Conservation (phyloP, 371 early-diverging fungal species). For the Basidiobolus meristosporus region DNA sequence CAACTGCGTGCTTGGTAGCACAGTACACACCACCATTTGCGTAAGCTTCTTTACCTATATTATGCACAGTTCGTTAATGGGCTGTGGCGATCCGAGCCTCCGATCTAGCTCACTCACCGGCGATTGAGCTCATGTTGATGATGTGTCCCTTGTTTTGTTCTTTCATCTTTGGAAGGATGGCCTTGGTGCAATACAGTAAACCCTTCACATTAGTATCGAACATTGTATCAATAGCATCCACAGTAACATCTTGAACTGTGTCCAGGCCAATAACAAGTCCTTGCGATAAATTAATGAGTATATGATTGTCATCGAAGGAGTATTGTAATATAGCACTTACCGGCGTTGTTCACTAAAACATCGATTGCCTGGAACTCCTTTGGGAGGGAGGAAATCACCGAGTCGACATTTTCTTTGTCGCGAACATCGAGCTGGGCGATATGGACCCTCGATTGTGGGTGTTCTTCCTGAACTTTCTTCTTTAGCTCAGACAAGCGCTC, state of each 20-base stretch:
- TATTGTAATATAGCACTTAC: too few species aligned
- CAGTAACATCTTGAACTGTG: slow-evolving; percentile 33
- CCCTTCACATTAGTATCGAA: slow-evolving; percentile 86
- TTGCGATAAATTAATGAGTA: too few species aligned
- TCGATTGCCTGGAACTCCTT: slow-evolving; percentile 36
- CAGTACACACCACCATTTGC: slow-evolving; percentile 75
- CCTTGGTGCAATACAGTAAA: slow-evolving; percentile 53
- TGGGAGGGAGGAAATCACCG: slow-evolving; percentile 29
- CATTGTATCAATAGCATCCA: slow-evolving; percentile 55
- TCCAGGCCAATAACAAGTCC: slow-evolving; percentile 74
- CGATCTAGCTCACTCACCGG: slow-evolving; percentile 9
- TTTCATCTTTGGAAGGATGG: slow-evolving; percentile 67
- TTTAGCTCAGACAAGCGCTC: slow-evolving; percentile 44
- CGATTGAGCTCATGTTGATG: slow-evolving; percentile 75
- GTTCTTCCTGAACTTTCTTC: slow-evolving; percentile 14
- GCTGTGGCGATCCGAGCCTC: too few species aligned
- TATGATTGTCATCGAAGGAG: too few species aligned
- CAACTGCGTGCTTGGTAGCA: slow-evolving; percentile 79
- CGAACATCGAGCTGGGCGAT: slow-evolving; percentile 58
- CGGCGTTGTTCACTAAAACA: slow-evolving; percentile 59
- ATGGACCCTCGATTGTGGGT: slow-evolving; percentile 35
- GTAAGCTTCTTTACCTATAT: slow-evolving; percentile 24
- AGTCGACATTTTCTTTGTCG: slow-evolving; percentile 25
- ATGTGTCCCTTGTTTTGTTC: slow-evolving; percentile 52
- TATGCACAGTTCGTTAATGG: too few species aligned